Conservation (phyloP, 1,284 basidiomycete genomes). For the Malassezia sp. region DNA sequence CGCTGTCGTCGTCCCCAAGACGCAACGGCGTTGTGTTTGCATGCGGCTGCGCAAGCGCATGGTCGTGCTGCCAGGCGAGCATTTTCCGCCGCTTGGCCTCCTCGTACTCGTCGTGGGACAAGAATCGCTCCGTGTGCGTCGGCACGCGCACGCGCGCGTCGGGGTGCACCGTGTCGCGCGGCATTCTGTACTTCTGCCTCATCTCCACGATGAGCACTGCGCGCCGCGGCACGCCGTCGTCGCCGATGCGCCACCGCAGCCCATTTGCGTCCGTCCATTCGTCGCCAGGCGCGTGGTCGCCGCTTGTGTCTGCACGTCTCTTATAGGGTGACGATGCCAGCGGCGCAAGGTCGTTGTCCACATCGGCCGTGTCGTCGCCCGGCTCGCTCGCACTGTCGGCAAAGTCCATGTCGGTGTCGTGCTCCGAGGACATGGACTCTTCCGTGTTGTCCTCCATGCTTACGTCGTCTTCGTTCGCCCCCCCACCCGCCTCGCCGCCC, state of each 20-base stretch:
- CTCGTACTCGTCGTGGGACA: constrained; percentile 35
- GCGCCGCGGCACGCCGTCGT: constrained; percentile 19
- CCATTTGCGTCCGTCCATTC: constrained; percentile 38
- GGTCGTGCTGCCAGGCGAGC: constrained; percentile 29
- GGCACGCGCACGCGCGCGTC: constrained; percentile 30
- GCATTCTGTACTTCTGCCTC: constrained; percentile 36
- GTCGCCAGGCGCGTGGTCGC: constrained; percentile 33
- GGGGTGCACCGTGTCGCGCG: constrained; percentile 33
- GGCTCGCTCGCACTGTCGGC: background rate
- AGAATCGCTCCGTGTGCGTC: constrained; percentile 25
- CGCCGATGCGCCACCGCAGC: constrained; percentile 32
- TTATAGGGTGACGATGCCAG: constrained; percentile 8
- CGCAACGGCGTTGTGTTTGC: background rate
- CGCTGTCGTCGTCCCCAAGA: constrained; percentile 7
- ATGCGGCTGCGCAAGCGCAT: background rate
- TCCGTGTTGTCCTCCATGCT: too few species aligned
- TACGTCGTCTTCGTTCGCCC: too few species aligned
- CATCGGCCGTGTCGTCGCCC: background rate
- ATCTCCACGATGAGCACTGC: constrained; percentile 32
- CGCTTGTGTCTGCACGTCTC: constrained; percentile 25
- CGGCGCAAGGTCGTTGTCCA: background rate
- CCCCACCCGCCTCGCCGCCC: too few species aligned
- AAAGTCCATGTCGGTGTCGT: too few species aligned
- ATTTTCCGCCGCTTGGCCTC: constrained; percentile 30
- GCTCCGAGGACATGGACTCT: too few species aligned